Evolutionary conservation across 768 basidiomycete genomes (phyloP).

Genomic region (Pleurotus giganteus): DNA sequence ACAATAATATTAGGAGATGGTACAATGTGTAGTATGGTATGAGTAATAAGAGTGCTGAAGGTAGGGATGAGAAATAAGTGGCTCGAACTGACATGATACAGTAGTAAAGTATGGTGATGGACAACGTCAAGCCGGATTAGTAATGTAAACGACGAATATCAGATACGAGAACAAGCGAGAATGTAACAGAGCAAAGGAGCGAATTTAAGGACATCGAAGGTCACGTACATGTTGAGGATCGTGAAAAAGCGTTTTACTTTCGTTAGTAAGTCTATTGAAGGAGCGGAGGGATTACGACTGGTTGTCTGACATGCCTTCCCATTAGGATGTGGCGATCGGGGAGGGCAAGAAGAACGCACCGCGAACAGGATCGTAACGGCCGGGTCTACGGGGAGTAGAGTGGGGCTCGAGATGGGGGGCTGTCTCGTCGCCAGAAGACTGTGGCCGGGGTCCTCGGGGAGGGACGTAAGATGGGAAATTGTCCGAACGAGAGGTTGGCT

Average conservation of each 20-base stretch:
- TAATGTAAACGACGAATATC: conserved; percentile 5
- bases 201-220: neutral
- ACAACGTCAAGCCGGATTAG: neutral
- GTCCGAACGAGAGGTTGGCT: neutral
- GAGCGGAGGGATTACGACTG: neutral
- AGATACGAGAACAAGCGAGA: conserved; percentile 3
- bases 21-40: conserved; percentile 5
- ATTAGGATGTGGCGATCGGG: conserved; percentile 11
- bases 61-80: conserved; percentile 2
- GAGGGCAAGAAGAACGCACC: conserved; percentile 33
- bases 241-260: conserved; percentile 6
- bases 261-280: conserved; percentile 6
- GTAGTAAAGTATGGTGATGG: conserved; percentile 3
- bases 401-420: conserved; percentile 13
- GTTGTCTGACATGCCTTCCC: neutral
- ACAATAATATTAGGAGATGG: neutral
- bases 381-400: conserved; percentile 29
- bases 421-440: neutral
- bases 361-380: conserved; percentile 55
- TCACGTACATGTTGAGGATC: neutral
- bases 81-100: conserved; percentile 6
- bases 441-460: conserved; percentile 9
- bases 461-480: conserved; percentile 4
- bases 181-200: neutral
- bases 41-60: conserved; percentile 1